Evolutionary conservation across 2,329 filamentous ascomycete genomes (phyloP).

Genomic region (Colletotrichum sp.): DNA sequence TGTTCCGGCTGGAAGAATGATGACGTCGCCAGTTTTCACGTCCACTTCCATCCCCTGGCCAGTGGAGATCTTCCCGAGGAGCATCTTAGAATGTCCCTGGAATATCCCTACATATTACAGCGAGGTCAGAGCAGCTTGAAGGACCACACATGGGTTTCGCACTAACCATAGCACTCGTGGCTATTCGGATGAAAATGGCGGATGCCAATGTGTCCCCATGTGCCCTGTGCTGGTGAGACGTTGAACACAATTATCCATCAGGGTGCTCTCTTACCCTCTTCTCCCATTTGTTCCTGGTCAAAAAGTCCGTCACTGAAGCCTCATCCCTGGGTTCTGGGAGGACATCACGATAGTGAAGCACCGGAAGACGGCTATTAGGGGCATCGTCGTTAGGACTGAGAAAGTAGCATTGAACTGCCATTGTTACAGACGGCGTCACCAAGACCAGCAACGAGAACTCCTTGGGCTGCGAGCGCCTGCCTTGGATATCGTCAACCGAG

Average conservation of each 20-base stretch:
- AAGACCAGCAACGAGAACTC: not conserved
- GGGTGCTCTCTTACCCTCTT: not conserved
- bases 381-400: not conserved
- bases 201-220: not conserved
- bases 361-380: not conserved
- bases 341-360: not conserved
- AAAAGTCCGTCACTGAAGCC: not conserved
- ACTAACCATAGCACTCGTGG: not conserved
- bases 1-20: not conserved
- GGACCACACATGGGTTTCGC: accelerated
- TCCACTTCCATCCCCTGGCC: not conserved
- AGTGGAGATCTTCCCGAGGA: not conserved
- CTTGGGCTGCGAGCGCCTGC: too few species aligned
- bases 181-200: not conserved
- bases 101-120: not conserved
- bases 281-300: not conserved
- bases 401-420: not conserved
- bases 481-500: not conserved
- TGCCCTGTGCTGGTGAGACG: not conserved
- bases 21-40: not conserved
- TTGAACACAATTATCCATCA: not conserved
- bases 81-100: not conserved
- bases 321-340: not conserved
- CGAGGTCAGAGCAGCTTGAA: not conserved
- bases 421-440: not conserved